phyloP scores from a whole-genome alignment of 148 eudicot genomes.

The Nyssa sinensis region DNA sequence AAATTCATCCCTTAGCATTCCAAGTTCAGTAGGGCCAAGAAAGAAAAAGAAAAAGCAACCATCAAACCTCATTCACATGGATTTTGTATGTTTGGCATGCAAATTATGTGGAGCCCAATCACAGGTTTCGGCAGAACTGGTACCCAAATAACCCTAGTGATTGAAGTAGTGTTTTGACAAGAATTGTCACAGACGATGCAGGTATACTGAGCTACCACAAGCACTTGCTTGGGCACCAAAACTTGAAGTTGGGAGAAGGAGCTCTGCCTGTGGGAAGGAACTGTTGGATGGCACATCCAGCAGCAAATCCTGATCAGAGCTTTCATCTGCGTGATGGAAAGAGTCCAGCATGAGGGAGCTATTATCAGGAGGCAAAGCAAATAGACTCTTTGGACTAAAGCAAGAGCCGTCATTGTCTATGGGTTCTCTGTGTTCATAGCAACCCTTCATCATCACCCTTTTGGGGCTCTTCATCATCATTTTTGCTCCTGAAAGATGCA shows the following conservation, averaged over 20 bases:
- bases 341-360: slow-evolving; percentile 56
- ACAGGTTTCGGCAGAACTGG: slow-evolving; percentile 13
- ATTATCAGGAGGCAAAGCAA: slow-evolving; percentile 46
- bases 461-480: slow-evolving; percentile 51
- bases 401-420: slow-evolving; percentile 40
- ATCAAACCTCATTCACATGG: slow-evolving; percentile 21
- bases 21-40: slow-evolving; percentile 37
- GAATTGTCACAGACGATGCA: slow-evolving; percentile 38
- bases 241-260: slow-evolving; percentile 57
- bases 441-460: slow-evolving; percentile 34
- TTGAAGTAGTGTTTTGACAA: neutral
- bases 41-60: slow-evolving; percentile 26
- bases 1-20: slow-evolving; percentile 14
- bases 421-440: slow-evolving; percentile 43
- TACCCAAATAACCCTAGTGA: neutral
- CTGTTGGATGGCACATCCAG: slow-evolving; percentile 77
- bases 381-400: slow-evolving; percentile 54
- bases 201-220: slow-evolving; percentile 59
- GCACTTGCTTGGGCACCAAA: slow-evolving; percentile 56
- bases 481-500: slow-evolving; percentile 50
- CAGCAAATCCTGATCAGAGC: slow-evolving; percentile 74
- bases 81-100: slow-evolving; percentile 12
- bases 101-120: slow-evolving; percentile 17
- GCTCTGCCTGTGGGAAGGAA: slow-evolving; percentile 90
- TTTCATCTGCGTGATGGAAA: slow-evolving; percentile 51